These are phyloP conservation scores for Hortaea sp. DNA, from an alignment of 2,329 filamentous ascomycete species.

Conservation along the genomic window DNA sequence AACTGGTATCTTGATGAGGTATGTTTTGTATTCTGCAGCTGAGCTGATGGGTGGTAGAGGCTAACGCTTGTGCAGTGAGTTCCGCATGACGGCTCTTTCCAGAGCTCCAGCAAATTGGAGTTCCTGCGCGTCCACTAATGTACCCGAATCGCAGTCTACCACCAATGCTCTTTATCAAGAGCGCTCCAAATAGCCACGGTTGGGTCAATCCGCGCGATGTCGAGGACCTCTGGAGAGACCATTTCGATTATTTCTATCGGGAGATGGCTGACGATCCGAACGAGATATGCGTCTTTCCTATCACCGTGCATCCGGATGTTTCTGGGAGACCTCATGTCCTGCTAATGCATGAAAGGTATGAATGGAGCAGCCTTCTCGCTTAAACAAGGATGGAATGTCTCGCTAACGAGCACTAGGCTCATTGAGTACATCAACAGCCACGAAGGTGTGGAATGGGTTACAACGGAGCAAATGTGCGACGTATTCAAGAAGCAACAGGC, in stretches of 20 bases:
- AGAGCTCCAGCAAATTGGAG: background rate
- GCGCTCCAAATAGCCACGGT: slow-evolving; percentile 51
- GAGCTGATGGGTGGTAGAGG: too few species aligned
- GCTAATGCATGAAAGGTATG: slow-evolving; percentile 53
- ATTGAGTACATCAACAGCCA: slow-evolving; percentile 38
- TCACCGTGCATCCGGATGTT: slow-evolving; percentile 60
- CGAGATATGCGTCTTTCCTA: slow-evolving; percentile 49
- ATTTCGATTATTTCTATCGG: slow-evolving; percentile 63
- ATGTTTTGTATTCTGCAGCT: too few species aligned
- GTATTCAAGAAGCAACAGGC: too few species aligned
- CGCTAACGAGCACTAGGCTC: slow-evolving; percentile 13
- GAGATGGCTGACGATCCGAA: slow-evolving; percentile 59
- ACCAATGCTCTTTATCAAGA: slow-evolving; percentile 60
- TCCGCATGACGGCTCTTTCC: too few species aligned
- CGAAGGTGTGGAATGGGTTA: slow-evolving; percentile 36
- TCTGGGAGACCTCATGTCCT: slow-evolving; percentile 60
- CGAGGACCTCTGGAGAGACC: slow-evolving; percentile 54
- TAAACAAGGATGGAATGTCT: too few species aligned
- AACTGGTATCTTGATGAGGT: slow-evolving; percentile 20
- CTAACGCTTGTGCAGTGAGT: too few species aligned
- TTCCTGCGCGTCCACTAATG: background rate
- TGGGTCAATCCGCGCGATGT: slow-evolving; percentile 45
- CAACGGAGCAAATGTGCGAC: slow-evolving; percentile 10
- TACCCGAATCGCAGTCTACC: slow-evolving; percentile 37
- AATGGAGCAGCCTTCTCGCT: background rate